Conservation (phyloP, 768 basidiomycete genomes). For the Lactarius akahatsu region DNA sequence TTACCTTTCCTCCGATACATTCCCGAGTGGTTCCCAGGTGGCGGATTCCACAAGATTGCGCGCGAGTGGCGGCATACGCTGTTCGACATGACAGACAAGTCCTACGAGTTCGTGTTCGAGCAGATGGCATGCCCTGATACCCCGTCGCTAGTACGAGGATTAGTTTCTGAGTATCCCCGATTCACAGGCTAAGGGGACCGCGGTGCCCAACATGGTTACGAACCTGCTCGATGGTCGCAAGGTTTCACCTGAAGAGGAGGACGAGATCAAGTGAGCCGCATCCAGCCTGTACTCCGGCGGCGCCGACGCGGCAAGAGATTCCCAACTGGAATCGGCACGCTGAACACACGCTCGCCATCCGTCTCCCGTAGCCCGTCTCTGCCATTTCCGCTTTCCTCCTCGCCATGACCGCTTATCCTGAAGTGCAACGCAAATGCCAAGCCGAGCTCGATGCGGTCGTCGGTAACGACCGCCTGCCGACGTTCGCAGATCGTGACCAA, state of each 20-base stretch:
- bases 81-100: slow-evolving; percentile 24
- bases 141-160: not conserved
- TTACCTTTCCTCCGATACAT: slow-evolving; percentile 30
- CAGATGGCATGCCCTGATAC: slow-evolving; percentile 20
- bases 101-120: slow-evolving; percentile 27
- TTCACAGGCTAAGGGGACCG: slow-evolving; percentile 27
- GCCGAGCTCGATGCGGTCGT: slow-evolving; percentile 32
- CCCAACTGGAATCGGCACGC: not conserved
- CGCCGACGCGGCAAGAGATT: slow-evolving; percentile 28
- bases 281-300: slow-evolving; percentile 32
- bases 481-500: slow-evolving; percentile 26
- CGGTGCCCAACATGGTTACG: slow-evolving; percentile 26
- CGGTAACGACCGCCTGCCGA: slow-evolving; percentile 27
- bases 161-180: not conserved
- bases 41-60: slow-evolving; percentile 30
- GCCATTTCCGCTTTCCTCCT: slow-evolving; percentile 33
- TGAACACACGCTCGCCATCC: not conserved
- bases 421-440: slow-evolving; percentile 30
- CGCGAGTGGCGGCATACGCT: slow-evolving; percentile 29
- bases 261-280: slow-evolving; percentile 32
- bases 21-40: slow-evolving; percentile 33
- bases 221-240: slow-evolving; percentile 25
- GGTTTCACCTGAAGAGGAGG: not conserved
- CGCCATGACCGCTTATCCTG: slow-evolving; percentile 34
- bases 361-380: slow-evolving; percentile 27